These are phyloP conservation scores for Ustilago bromivora DNA, from an alignment of 1,284 basidiomycete species.

Conservation along the genomic window DNA sequence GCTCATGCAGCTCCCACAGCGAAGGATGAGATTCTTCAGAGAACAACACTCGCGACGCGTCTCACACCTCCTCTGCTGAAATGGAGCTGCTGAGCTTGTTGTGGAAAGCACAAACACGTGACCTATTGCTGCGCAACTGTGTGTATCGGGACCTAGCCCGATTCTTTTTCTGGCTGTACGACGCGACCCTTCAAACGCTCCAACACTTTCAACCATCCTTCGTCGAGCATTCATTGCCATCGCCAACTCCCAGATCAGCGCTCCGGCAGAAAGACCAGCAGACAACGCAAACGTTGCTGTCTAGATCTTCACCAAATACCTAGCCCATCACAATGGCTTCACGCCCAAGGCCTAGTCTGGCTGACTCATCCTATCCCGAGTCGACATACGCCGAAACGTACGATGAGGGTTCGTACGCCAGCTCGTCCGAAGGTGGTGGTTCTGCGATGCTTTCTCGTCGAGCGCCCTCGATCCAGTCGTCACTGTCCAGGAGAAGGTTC, in stretches of 20 bases:
- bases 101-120: conserved; percentile 22
- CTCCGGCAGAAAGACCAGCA: neutral
- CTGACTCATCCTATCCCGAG: conserved; percentile 40
- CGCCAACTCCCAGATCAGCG: neutral
- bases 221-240: neutral
- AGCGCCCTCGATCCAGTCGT: conserved; percentile 43
- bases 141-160: conserved; percentile 3
- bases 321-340: conserved; percentile 26
- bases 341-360: conserved; percentile 27
- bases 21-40: neutral
- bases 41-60: conserved; percentile 55
- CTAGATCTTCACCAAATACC: neutral
- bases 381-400: conserved; percentile 46
- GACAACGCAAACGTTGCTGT: neutral
- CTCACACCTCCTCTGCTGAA: neutral
- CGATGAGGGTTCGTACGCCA: conserved; percentile 46
- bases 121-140: neutral
- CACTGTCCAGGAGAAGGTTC: conserved; percentile 37
- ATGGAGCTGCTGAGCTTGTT: conserved; percentile 1
- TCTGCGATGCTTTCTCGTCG: conserved; percentile 51
- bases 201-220: conserved; percentile 14
- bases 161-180: conserved; percentile 8
- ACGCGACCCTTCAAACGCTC: conserved; percentile 29
- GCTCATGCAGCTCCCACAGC: conserved; percentile 5
- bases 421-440: conserved; percentile 49